These are phyloP conservation scores for Pseudocercospora fuligena DNA, from an alignment of 2,329 filamentous ascomycete genomes.

Conservation along the genomic window DNA sequence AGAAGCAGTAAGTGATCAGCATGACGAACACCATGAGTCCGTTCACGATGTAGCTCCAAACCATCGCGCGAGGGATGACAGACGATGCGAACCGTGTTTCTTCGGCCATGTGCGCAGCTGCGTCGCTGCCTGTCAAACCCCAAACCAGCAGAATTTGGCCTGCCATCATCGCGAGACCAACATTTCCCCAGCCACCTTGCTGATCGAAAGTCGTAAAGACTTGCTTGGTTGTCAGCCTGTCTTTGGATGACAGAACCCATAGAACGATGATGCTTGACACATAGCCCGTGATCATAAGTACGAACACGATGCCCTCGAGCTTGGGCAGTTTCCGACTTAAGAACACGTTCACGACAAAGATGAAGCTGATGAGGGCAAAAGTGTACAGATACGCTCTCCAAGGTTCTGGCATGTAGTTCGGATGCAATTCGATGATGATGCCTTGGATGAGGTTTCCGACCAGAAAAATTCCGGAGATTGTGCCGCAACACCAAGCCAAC, in stretches of 20 bases:
- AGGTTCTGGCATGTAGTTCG: slow-evolving; percentile 14
- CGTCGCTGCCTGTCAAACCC: slow-evolving; percentile 17
- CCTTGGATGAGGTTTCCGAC: slow-evolving; percentile 19
- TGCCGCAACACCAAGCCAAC: slow-evolving; percentile 20
- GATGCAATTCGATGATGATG: slow-evolving; percentile 25
- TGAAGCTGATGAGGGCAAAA: slow-evolving; percentile 49
- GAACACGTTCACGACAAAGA: slow-evolving; percentile 51
- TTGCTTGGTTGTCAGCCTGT: slow-evolving; percentile 7
- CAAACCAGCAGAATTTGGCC: slow-evolving; percentile 8
- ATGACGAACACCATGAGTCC: slow-evolving; percentile 20
- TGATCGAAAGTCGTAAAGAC: slow-evolving; percentile 37
- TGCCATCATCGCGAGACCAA: slow-evolving; percentile 14
- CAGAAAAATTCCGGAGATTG: slow-evolving; percentile 18
- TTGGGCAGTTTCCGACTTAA: slow-evolving; percentile 51
- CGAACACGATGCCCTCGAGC: slow-evolving; percentile 56
- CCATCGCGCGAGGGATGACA: slow-evolving; percentile 17
- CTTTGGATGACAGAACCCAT: slow-evolving; percentile 40
- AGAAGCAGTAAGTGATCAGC: slow-evolving; percentile 40
- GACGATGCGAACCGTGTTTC: slow-evolving; percentile 18
- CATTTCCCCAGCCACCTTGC: slow-evolving; percentile 18
- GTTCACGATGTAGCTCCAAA: slow-evolving; percentile 16
- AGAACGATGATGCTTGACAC: slow-evolving; percentile 58
- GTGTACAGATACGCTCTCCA: slow-evolving; percentile 57
- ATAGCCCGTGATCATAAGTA: slow-evolving; percentile 59
- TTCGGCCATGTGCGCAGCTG: slow-evolving; percentile 22